A percentile compares a stretch with the other conserved stretches of the same genome.
phyloP scores from a whole-genome alignment of 2,329 filamentous ascomycete species.

The Hypoxylon sp. region DNA sequence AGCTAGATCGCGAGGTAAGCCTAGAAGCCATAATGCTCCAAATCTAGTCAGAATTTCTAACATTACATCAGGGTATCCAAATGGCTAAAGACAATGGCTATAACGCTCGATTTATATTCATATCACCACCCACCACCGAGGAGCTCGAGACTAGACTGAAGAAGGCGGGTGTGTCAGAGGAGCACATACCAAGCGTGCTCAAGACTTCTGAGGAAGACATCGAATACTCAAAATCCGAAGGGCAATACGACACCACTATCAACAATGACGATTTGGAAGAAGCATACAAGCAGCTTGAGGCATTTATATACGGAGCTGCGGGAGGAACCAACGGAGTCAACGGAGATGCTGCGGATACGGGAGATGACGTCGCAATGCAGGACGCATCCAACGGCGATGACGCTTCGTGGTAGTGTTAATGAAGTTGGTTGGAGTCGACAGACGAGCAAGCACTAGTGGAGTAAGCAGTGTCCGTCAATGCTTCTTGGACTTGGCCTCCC shows the following conservation, averaged over 20 bases:
- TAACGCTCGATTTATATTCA: constrained; percentile 65
- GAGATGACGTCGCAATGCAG: constrained; percentile 39
- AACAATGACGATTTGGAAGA: constrained; percentile 64
- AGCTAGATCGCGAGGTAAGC: constrained; percentile 65
- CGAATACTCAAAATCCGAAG: constrained; percentile 59
- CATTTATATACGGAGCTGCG: constrained; percentile 58
- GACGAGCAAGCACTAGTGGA: background rate
- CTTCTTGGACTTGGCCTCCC: background rate
- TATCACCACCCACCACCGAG: constrained; percentile 58
- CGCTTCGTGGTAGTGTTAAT: constrained; percentile 11
- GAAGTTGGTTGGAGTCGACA: background rate
- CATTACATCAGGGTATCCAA: constrained; percentile 61
- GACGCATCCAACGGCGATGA: constrained; percentile 35
- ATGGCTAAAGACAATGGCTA: constrained; percentile 69
- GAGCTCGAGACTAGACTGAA: constrained; percentile 57
- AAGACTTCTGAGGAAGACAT: constrained; percentile 54
- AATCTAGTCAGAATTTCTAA: constrained; percentile 2
- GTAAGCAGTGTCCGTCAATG: background rate
- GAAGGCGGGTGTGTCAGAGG: constrained; percentile 58
- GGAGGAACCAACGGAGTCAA: constrained; percentile 41
- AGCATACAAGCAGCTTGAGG: constrained; percentile 61
- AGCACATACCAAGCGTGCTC: constrained; percentile 60
- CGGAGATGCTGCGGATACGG: constrained; percentile 21
- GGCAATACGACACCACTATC: constrained; percentile 64
- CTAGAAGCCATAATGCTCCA: background rate